phyloP scores from a whole-genome alignment of 2,329 filamentous ascomycete species.

The Epichloe bromicola region DNA sequence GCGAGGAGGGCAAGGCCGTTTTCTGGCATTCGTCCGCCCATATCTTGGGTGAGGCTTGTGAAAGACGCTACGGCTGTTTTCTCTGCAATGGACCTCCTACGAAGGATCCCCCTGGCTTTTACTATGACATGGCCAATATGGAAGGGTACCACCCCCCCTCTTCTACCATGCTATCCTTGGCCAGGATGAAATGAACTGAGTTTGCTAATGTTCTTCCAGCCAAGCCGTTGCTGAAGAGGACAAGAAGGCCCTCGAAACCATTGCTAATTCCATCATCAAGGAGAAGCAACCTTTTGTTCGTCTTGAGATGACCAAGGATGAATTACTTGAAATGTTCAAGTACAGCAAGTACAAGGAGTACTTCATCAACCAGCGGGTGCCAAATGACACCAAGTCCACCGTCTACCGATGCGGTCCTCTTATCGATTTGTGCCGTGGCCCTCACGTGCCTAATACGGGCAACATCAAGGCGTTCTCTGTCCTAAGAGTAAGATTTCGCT shows the following conservation, averaged over 20 bases:
- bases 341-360: constrained; percentile 99
- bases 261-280: constrained; percentile 77
- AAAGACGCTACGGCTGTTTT: constrained; percentile 80
- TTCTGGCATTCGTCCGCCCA: constrained; percentile 98
- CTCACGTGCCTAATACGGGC: constrained; percentile 83
- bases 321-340: constrained; percentile 86
- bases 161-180: not conserved
- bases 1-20: constrained; percentile 58
- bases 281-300: constrained; percentile 94
- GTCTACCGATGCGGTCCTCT: constrained; percentile 90
- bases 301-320: constrained; percentile 75
- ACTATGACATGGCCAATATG: constrained; percentile 80
- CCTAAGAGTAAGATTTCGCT: constrained; percentile 47
- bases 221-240: constrained; percentile 63
- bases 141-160: constrained; percentile 17
- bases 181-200: not conserved
- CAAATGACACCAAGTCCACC: constrained; percentile 79
- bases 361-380: constrained; percentile 62
- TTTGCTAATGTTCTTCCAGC: constrained; percentile 35
- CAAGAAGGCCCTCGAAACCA: constrained; percentile 72
- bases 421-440: constrained; percentile 90
- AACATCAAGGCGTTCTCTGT: constrained; percentile 92
- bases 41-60: constrained; percentile 86
- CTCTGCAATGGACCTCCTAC: constrained; percentile 90
- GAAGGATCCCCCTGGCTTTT: constrained; percentile 66